Evolutionary conservation across 441 rosid genomes (phyloP), one percentile per base, ranked within the genome.

Genomic region (Erodium texanum): DNA sequence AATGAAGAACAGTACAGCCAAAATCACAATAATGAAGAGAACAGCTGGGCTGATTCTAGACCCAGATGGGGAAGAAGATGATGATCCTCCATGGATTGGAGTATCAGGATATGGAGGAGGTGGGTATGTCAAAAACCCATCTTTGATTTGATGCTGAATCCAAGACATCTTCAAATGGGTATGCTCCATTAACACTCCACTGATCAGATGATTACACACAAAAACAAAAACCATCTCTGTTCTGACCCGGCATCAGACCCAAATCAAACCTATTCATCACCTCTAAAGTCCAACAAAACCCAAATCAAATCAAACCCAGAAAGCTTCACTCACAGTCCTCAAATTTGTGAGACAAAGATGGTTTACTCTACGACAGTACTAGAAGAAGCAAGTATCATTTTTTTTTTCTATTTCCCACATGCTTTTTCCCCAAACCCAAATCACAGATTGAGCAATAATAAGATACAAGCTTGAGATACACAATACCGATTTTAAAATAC

Each of bases 131-230:
- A 83, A 80, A 77, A 43, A 71, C 19, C 85, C 96, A 76, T 87
- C 90, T 69, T 79, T 77, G 79, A 87, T 77, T 78, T 83, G 81
- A 34, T 82, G 80, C 66, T 74, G 81, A 86, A 84, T 80, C 98
- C 88, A 80, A 66, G 86, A 81, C 85, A 85, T 87, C 79, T 85
- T 87, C 85, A 81, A 64, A 77, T 78, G 87, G 73, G 78, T 68
- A 73, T 76, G 77, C 78, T 71, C 85, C 82, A 79, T 64, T 9
- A 73, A 70, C 81, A 81, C 79, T 68, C 75, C 74, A 65, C 70
- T 72, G 71, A 80, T 68, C 82, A 79, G 62, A 61, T 24, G 45
- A 56, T 72, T 68, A 73, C 70, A 78, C 71, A 71, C 71, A 74
- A 63, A 68, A 71, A 71, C 71, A 74, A 63, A 68, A 71, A 79